Base-by-base conservation (phyloP, 495 filamentous ascomycete genomes). In the Peziza echinospora region DNA sequence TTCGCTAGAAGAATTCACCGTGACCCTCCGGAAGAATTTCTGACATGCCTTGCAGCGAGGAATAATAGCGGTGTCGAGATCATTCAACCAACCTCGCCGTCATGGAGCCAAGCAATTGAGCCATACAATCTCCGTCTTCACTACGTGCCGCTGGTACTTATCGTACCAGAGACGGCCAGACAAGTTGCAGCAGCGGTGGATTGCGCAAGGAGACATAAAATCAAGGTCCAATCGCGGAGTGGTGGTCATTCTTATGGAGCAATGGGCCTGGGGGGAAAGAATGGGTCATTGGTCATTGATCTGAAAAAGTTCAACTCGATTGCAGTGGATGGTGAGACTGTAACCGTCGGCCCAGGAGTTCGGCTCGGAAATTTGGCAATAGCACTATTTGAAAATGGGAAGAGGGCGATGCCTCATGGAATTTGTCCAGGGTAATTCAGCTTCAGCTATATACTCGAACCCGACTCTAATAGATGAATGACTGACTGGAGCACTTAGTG, bases 171-270 rank as follows among this genome's bases (percentile, higher is more conserved):
- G 10, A 71, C 65, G 0, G 53, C 69, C 2, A 48, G 71, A 9
- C 67, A 84, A 41, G 69, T 84, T 10, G 66, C 74, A 0, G 64
- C 56, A 21, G 65, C 75, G 3, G 65, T 82, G 9, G 65, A 64
- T 46, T 83, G 78, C 50, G 78, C 77, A 0, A 62, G 57, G 0
- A 52, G 59, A 3, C 60, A 67, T 46, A 63, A 60, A 26, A 60
- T 73, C 51, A 76, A 77, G 51, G 77, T 84, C 19, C 78, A 82
- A 50, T 65, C 80, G 8, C 73, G 68, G 52, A 73, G 72, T 30
- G 82, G 82, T 11, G 82, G 82, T 1, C 82, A 85, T 55, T 81
- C 76, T 11, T 84, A 78, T 62, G 75, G 66, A 1, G 75, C 72
- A 4, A 71, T 71, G 52, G 63, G 65, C 19, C 57, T 57, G 42